Percentiles rank a stretch among this genome's conserved stretches.
phyloP scores from a whole-genome alignment of 2,329 filamentous ascomycete genomes.

The Teratosphaeria gauchensis region DNA sequence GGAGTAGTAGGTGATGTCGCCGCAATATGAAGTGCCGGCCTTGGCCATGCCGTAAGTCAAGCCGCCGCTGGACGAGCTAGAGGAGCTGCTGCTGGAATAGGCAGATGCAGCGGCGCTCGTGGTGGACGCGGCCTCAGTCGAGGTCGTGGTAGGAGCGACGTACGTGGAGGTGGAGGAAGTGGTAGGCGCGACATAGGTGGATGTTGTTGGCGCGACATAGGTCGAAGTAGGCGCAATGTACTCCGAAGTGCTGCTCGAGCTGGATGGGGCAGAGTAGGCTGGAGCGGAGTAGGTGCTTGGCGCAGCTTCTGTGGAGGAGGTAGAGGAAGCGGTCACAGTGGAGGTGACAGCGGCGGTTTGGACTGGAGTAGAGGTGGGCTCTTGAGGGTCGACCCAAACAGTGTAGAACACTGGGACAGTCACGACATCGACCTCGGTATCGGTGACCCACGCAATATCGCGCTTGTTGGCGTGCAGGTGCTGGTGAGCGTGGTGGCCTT shows the following conservation, averaged over 20 bases:
- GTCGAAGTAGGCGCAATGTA: conserved; percentile 18
- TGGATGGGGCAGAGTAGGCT: conserved; percentile 15
- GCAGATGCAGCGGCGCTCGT: conserved; percentile 4
- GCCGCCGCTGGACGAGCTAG: conserved; percentile 12
- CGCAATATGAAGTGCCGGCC: conserved; percentile 35
- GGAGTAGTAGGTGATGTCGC: conserved; percentile 67
- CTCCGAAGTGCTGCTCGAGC: conserved; percentile 12
- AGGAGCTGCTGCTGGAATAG: conserved; percentile 8
- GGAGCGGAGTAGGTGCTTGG: not conserved
- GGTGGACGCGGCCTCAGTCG: conserved; percentile 11
- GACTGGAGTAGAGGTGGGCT: conserved; percentile 13
- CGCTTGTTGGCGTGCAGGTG: conserved; percentile 27
- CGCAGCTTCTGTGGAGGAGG: not conserved
- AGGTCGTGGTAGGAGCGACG: conserved; percentile 7
- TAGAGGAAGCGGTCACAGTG: conserved; percentile 10
- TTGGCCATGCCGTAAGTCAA: conserved; percentile 17
- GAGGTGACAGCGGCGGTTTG: conserved; percentile 3
- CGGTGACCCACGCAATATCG: conserved; percentile 41
- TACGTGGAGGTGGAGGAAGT: conserved; percentile 8
- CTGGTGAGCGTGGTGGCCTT: not conserved
- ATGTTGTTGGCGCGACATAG: conserved; percentile 10
- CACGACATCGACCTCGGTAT: conserved; percentile 38
- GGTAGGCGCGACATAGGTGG: conserved; percentile 17
- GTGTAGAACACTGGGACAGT: conserved; percentile 42
- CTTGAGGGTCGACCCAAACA: conserved; percentile 34